Conservation (phyloP, 164 flowering plant species). For the Saururus chinensis region DNA sequence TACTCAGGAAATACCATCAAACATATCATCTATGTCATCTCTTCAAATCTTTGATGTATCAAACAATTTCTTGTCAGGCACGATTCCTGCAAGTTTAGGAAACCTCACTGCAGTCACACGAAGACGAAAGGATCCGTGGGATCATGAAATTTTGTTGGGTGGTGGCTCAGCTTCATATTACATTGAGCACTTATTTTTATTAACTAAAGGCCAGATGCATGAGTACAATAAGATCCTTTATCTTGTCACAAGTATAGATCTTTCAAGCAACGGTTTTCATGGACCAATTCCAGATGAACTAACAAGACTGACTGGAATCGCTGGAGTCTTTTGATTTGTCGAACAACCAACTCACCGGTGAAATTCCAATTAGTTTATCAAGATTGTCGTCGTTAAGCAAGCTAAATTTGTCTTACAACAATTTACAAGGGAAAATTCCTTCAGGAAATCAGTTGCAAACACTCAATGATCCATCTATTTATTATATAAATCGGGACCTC, state of each 20-base stretch:
- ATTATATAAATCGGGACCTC: too few relatives aligned
- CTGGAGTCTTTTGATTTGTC: conserved; percentile 21
- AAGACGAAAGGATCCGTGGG: neutral
- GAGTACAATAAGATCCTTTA: conserved; percentile 3
- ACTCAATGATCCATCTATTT: too few relatives aligned
- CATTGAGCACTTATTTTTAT: neutral
- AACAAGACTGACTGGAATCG: conserved; percentile 8
- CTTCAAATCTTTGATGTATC: conserved; percentile 22
- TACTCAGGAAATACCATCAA: conserved; percentile 14
- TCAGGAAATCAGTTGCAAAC: too few relatives aligned
- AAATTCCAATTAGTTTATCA: conserved; percentile 16
- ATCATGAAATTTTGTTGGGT: too few relatives aligned
- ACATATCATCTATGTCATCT: conserved; percentile 11
- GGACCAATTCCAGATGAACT: conserved; percentile 24
- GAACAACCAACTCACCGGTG: conserved; percentile 20
- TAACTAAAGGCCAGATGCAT: conserved; percentile 9
- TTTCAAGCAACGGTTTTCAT: conserved; percentile 18
- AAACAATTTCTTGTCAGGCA: conserved; percentile 18
- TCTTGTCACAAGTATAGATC: conserved; percentile 16
- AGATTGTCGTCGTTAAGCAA: conserved; percentile 6
- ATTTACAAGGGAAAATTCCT: conserved; percentile 21
- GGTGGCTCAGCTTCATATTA: too few relatives aligned
- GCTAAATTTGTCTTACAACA: conserved; percentile 27
- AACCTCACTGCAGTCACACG: conserved; percentile 7
- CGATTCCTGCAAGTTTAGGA: conserved; percentile 21